Base-by-base conservation (phyloP, 352 stramenopile species). In the Halophytophthora batemanensis region DNA sequence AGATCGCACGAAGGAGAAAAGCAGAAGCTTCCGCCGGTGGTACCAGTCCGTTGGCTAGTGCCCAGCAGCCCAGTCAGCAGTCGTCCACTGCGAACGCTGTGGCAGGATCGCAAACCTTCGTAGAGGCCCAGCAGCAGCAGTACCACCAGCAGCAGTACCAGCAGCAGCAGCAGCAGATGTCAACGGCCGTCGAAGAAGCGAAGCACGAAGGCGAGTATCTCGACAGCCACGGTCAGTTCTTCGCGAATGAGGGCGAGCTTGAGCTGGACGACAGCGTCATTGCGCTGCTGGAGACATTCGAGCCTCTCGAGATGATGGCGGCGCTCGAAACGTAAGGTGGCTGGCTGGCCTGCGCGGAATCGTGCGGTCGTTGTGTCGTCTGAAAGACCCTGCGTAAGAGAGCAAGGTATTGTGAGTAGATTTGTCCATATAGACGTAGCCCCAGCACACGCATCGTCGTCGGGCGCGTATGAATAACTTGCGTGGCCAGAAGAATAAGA, bases 1-100 rank as follows among this genome's bases (percentile, higher is more conserved):
- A 78, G 45, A 74, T 82, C 41, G 67, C 65, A 21, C 62, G 71
- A 12, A 73, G 71, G 23, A 50, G 64, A 53, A 67, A 67, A 33
- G 53, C 59, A 3, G 59, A 67, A 50, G 53, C 59, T 19, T 39
- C 59, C 15, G 43, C 59, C 19, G 62, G 59, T 21, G 53, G 53
- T 11, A 59, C 53, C 18, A 67, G 55, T 35, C 43, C 48, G 13
- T 47, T 56, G 18, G 55, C 14, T n/a, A 42, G 49, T 43, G 33
- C 60, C 35, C 19, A 59, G 29, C 47, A 36, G 22, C n/a, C 46
- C 34, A 52, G 36, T 14, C 38, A 50, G 33, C 22, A 59, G 58
- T 19, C 23, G 10, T 21, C 54, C 12, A 45, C 43, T 10, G 33
- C 12, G 22, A 58, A 57, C 36, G 41, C 47, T 29, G 44, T 36